Conservation (phyloP, 148 eudicot species). For the Mesembryanthemum crystallinum region DNA sequence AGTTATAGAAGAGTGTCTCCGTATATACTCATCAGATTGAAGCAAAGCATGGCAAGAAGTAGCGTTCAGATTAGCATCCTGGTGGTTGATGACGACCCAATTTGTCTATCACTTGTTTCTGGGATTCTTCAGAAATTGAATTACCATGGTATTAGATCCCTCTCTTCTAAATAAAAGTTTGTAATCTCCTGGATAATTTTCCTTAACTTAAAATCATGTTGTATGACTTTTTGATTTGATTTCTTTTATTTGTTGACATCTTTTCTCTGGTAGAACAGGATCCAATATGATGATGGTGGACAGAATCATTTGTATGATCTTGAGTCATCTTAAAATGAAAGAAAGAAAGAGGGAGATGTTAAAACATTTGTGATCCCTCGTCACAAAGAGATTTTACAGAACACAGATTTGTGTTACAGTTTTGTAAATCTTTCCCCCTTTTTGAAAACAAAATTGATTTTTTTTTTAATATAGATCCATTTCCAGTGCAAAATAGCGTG, state of each 20-base stretch:
- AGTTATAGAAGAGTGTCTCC: background rate
- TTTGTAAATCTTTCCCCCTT: no score
- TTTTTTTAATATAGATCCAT: no score
- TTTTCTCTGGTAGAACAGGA: background rate
- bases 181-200: background rate
- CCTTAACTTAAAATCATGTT: background rate
- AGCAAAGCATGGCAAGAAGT: conserved; percentile 15
- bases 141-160: conserved; percentile 36
- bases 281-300: background rate
- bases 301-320: background rate
- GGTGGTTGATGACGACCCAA: conserved; percentile 55
- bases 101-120: conserved; percentile 38
- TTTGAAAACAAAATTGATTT: no score
- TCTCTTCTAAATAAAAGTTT: background rate
- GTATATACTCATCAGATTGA: no score
- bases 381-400: no score
- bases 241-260: background rate
- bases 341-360: no score
- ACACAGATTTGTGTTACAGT: no score
- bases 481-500: no score
- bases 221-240: background rate
- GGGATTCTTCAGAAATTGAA: conserved; percentile 37
- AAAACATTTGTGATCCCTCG: no score
- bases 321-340: background rate
- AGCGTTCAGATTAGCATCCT: conserved; percentile 34